Conservation (phyloP, 192 early-diverging fungal genomes). For the Coemansia sp. region DNA sequence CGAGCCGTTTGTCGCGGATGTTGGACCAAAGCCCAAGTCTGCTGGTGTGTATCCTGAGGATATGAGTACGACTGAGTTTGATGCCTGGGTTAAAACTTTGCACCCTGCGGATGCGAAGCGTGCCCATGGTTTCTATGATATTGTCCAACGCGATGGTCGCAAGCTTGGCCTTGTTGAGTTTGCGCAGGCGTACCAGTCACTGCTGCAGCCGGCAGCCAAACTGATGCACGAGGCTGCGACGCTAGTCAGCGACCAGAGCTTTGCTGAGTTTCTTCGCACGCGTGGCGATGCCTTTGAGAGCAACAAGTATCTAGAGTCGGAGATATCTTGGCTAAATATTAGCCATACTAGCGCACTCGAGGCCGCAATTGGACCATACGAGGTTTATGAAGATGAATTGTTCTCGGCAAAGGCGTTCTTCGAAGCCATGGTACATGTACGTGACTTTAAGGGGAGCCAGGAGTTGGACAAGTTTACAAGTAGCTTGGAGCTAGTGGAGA, state of each 20-base stretch:
- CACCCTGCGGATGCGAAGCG: conserved; percentile 50
- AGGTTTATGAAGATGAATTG: conserved; percentile 71
- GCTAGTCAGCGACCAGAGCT: conserved; percentile 57
- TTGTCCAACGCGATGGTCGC: conserved; percentile 47
- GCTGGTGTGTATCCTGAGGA: too few relatives aligned
- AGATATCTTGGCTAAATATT: conserved; percentile 69
- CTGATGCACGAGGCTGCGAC: conserved; percentile 59
- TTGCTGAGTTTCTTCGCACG: conserved; percentile 59
- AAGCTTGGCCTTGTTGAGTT: conserved; percentile 54
- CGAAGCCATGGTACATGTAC: conserved; percentile 67
- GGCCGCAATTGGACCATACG: conserved; percentile 70
- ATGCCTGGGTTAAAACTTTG: conserved; percentile 28
- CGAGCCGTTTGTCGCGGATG: too few relatives aligned
- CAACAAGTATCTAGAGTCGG: conserved; percentile 67
- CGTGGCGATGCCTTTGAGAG: conserved; percentile 59
- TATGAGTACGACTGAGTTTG: too few relatives aligned
- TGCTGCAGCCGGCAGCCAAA: conserved; percentile 55
- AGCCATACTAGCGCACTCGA: conserved; percentile 63
- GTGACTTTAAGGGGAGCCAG: conserved; percentile 59
- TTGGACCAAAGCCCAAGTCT: too few relatives aligned
- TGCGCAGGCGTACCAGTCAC: conserved; percentile 58
- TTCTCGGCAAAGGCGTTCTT: conserved; percentile 66
- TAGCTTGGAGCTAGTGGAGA: conserved; percentile 65
- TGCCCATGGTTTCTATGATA: conserved; percentile 68
- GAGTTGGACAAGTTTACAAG: conserved; percentile 65